Evolutionary conservation across 2,329 filamentous ascomycete species (phyloP).

Genomic region (Trichophyton mentagrophytes): DNA sequence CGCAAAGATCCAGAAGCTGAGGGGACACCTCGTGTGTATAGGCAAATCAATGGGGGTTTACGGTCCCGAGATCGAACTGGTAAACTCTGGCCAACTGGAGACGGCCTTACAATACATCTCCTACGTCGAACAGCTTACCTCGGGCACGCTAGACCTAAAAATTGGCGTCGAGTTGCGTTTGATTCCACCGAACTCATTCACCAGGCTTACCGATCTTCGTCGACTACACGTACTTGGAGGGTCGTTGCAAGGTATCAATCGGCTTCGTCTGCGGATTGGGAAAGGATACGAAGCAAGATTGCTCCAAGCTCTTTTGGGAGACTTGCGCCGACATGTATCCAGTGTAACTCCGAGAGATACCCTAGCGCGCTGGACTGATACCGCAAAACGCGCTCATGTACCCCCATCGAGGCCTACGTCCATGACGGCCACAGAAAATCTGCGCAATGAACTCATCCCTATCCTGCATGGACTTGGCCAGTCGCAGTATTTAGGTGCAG

Average conservation of each 20-base stretch:
- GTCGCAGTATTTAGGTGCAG: slow-evolving; percentile 1
- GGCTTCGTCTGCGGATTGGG: slow-evolving; percentile 1
- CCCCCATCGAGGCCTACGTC: neutral
- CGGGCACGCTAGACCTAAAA: slow-evolving; percentile 10
- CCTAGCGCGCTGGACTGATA: slow-evolving; percentile 3
- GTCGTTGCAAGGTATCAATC: neutral
- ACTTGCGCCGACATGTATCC: slow-evolving; percentile 5
- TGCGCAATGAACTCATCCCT: slow-evolving; percentile 6
- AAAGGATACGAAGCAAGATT: slow-evolving; percentile 1
- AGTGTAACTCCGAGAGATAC: neutral
- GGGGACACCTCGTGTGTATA: slow-evolving; percentile 56
- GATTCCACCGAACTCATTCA: too few species aligned
- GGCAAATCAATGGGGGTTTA: slow-evolving; percentile 65
- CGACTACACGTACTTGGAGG: slow-evolving; percentile 5
- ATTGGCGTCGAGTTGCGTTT: slow-evolving; percentile 1
- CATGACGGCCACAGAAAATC: slow-evolving; percentile 4
- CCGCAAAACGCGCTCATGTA: neutral
- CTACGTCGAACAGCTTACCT: slow-evolving; percentile 11
- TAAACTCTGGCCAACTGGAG: slow-evolving; percentile 38
- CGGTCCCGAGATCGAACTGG: slow-evolving; percentile 58
- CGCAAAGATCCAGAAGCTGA: slow-evolving; percentile 56
- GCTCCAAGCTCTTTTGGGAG: neutral
- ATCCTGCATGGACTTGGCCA: slow-evolving; percentile 3
- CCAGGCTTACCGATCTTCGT: slow-evolving; percentile 6
- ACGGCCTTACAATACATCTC: slow-evolving; percentile 10